A percentile compares a stretch with the other conserved stretches of the same genome.
phyloP scores from a whole-genome alignment of 495 filamentous ascomycete species.

The Neurospora tetrasperma region DNA sequence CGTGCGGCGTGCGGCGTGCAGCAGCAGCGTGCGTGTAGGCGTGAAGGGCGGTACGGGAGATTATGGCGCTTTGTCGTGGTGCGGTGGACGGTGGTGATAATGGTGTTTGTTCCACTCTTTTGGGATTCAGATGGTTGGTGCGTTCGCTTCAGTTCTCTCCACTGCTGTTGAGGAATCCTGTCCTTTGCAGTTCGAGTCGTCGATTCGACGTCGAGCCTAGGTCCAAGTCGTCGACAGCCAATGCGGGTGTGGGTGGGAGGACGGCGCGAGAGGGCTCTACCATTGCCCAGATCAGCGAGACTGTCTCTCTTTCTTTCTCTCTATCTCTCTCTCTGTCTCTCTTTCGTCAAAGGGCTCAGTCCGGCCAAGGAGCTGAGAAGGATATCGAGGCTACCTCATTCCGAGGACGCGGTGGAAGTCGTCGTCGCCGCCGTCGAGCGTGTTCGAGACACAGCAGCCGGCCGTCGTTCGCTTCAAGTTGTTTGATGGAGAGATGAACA shows the following conservation, averaged over 20 bases:
- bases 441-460: conserved; percentile 5
- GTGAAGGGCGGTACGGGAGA: neutral
- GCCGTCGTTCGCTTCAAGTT: neutral
- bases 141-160: neutral
- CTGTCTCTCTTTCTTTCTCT: neutral
- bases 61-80: neutral
- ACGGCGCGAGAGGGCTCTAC: neutral
- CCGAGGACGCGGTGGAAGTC: conserved; percentile 20
- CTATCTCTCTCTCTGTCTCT: neutral
- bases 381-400: conserved; percentile 42
- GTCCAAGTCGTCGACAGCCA: neutral
- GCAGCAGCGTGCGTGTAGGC: neutral
- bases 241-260: conserved; percentile 2
- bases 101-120: neutral
- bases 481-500: neutral
- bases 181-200: neutral
- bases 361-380: conserved; percentile 44
- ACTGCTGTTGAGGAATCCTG: neutral
- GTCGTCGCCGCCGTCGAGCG: conserved; percentile 7
- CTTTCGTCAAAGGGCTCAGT: conserved; percentile 30
- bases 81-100: conserved; percentile 1
- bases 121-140: neutral
- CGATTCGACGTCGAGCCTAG: neutral
- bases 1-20: neutral
- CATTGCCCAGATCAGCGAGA: neutral